Evolutionary conservation across 1,139 yeast species (phyloP), one percentile per base, ranked within the genome.

Genomic region (Taiozyma onychis): DNA sequence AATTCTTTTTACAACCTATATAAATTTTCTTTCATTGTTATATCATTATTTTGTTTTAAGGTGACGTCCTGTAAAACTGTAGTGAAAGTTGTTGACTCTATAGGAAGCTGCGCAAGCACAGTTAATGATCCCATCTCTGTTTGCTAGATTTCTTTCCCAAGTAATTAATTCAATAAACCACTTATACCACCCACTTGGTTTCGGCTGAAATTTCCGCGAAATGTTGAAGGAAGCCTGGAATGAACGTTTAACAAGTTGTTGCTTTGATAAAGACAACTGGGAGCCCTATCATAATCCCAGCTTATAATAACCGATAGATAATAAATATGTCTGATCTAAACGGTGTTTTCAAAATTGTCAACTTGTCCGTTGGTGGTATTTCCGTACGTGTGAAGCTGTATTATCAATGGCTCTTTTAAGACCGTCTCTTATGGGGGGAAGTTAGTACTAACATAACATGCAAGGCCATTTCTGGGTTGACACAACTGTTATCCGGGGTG

Each of bases 361-460:
- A 88, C 62, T 65, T 88, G 51, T 69, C 75, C 2, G 85, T 86
- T 32, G 90, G 88, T 6, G 75, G 74, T 1, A 67, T 87, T 45
- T 57, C 83, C 14, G 84, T 83, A 68, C 51, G 86, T 69, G 44
- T 43, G 30, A 48, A 32, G 24, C 13, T 16, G 2, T 8, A 4
- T 6, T 35, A 18, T 18, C 26, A 37, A 18, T 10, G 41, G 14
- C 9, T 16, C n/a, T 18, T 11, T n/a, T 32, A 14, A 6, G 6
- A 18, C 18, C 18, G 35, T n/a, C 18, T 32, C 4, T n/a, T 6
- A 14, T 32, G 9, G 6, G 18, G 6, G 35, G 9, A 9, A n/a
- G n/a, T 4, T 24, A 44, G 51, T 47, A 43, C 47, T 54, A 24
- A 16, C 30, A 7, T n/a, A 14, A 27, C 14, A 16, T 18, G 22